phyloP scores from a whole-genome alignment of 495 filamentous ascomycete species.

The Daldinia decipiens region DNA sequence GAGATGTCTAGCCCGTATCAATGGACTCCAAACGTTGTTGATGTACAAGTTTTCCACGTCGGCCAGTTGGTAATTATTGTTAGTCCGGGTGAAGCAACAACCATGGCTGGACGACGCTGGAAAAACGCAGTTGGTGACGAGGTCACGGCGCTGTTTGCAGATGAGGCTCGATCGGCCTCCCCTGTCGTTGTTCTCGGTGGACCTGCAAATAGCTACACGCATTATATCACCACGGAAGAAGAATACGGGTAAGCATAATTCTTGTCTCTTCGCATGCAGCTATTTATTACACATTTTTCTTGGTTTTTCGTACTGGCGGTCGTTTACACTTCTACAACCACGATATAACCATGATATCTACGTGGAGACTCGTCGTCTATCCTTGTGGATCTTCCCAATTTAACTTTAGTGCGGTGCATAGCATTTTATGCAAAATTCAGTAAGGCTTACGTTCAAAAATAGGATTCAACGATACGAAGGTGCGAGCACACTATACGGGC shows the following conservation, averaged over 20 bases:
- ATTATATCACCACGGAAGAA: constrained; percentile 93
- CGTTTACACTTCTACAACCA: not conserved
- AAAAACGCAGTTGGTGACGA: constrained; percentile 76
- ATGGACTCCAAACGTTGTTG: constrained; percentile 94
- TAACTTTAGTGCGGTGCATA: constrained; percentile 7
- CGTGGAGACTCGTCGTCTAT: not conserved
- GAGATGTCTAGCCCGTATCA: constrained; percentile 80
- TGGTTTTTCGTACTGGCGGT: not conserved
- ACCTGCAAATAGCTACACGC: constrained; percentile 94
- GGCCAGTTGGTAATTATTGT: constrained; percentile 90
- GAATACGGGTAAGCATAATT: constrained; percentile 69
- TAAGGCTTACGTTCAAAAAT: constrained; percentile 25
- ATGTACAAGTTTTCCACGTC: constrained; percentile 87
- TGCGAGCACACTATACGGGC: constrained; percentile 92
- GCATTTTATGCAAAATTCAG: not conserved
- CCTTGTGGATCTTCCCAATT: constrained; percentile 6
- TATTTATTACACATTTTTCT: not conserved
- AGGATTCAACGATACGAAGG: constrained; percentile 92
- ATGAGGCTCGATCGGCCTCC: constrained; percentile 49
- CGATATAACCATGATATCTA: not conserved
- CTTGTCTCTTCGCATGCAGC: not conserved
- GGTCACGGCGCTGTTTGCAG: constrained; percentile 56
- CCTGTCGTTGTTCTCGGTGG: constrained; percentile 90
- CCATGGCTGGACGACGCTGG: constrained; percentile 95
- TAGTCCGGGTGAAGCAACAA: constrained; percentile 90